Percentiles rank a stretch among this genome's conserved stretches.
Conservation (phyloP, 495 filamentous ascomycete species). For the Penicilliopsis zonata region DNA sequence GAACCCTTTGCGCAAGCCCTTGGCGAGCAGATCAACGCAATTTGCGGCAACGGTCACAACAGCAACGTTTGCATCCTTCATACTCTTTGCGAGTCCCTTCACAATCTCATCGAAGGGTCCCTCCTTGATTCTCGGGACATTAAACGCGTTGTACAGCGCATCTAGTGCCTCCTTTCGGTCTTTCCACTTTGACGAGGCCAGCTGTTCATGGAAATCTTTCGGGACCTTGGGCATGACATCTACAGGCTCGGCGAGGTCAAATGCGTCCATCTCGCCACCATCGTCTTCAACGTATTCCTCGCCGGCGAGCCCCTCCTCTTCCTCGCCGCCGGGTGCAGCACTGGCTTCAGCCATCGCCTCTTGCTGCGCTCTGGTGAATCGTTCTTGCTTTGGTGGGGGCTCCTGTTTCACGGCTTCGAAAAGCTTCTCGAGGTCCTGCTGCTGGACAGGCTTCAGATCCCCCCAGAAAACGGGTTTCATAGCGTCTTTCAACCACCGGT, state of each 20-base stretch:
- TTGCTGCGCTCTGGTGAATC: conserved; percentile 82
- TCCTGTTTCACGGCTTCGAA: conserved; percentile 91
- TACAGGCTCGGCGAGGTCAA: conserved; percentile 84
- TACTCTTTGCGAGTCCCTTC: conserved; percentile 73
- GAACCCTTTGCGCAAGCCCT: conserved; percentile 70
- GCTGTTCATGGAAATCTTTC: conserved; percentile 64
- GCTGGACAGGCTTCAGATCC: conserved; percentile 91
- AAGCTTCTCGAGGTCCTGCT: conserved; percentile 83
- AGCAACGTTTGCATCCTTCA: conserved; percentile 97
- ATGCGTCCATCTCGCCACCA: conserved; percentile 59
- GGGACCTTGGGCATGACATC: conserved; percentile 81
- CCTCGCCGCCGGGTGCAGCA: conserved; percentile 42
- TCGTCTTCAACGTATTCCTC: conserved; percentile 60
- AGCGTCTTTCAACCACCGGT: conserved; percentile 92
- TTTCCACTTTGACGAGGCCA: conserved; percentile 93
- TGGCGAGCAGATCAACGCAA: conserved; percentile 85
- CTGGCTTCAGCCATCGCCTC: conserved; percentile 61
- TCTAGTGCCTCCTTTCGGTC: conserved; percentile 94
- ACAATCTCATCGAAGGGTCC: conserved; percentile 77
- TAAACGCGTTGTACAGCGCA: conserved; percentile 60
- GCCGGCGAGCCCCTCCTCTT: conserved; percentile 32
- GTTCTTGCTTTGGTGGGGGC: conserved; percentile 75
- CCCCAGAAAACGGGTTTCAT: conserved; percentile 98
- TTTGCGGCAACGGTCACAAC: conserved; percentile 91
- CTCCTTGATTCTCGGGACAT: conserved; percentile 88